A percentile compares a stretch with the other conserved stretches of the same genome.
Conservation (phyloP, 371 early-diverging fungal genomes). For the Mucor sp. region DNA sequence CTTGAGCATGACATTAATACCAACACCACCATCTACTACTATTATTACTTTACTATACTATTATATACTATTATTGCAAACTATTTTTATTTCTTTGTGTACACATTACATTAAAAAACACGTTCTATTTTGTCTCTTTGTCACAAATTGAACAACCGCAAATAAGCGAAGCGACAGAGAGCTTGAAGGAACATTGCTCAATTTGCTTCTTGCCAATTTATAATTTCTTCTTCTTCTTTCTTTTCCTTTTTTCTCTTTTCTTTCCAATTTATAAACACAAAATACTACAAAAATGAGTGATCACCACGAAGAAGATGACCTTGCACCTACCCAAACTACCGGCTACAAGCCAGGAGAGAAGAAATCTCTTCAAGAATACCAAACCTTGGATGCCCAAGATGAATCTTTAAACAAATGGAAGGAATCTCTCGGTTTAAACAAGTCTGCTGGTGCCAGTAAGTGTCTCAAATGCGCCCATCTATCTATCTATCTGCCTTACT, state of each 20-base stretch:
- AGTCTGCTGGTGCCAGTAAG: conserved; percentile 26
- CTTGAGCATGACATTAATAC: neutral
- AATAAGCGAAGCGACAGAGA: neutral
- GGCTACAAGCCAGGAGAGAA: conserved; percentile 86
- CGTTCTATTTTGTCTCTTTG: neutral
- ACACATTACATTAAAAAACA: neutral
- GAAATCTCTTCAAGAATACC: conserved; percentile 88
- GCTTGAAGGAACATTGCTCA: neutral
- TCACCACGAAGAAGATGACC: conserved; percentile 75
- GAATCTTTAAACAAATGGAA: conserved; percentile 97
- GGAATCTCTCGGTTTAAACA: conserved; percentile 83
- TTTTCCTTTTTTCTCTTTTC: conserved; percentile 19
- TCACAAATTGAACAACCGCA: neutral
- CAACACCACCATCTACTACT: neutral
- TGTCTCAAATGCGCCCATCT: neutral
- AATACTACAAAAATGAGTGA: conserved; percentile 37
- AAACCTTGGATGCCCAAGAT: conserved; percentile 87
- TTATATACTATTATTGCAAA: conserved; percentile 1
- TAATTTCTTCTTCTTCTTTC: conserved; percentile 15
- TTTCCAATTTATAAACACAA: conserved; percentile 22
- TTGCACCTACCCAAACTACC: conserved; percentile 76
- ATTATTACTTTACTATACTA: conserved; percentile 5
- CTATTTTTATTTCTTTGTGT: conserved; percentile 2
- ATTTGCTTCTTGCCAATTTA: conserved; percentile 1
- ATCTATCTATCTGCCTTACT: neutral